Evolutionary conservation across 2,329 filamentous ascomycete genomes (phyloP).

Genomic region (Botrytis cinerea): DNA sequence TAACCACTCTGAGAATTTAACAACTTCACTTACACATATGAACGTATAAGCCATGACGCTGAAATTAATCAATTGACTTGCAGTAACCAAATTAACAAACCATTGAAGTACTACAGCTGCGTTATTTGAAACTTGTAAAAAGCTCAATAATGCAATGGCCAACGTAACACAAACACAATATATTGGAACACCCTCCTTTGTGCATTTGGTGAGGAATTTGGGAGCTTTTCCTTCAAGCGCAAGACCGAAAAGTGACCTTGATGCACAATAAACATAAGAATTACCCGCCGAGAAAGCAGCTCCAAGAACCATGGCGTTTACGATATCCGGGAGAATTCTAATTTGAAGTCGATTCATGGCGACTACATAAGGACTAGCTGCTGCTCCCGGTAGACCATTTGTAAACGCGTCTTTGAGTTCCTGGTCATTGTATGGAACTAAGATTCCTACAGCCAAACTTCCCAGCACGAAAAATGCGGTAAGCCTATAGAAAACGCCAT

Average conservation of each 20-base stretch:
- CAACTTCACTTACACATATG: slow-evolving; percentile 39
- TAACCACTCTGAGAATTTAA: neutral
- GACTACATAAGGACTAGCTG: slow-evolving; percentile 53
- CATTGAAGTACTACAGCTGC: slow-evolving; percentile 60
- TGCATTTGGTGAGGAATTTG: slow-evolving; percentile 51
- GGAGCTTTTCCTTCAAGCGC: slow-evolving; percentile 56
- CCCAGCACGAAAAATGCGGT: slow-evolving; percentile 61
- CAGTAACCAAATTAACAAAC: slow-evolving; percentile 61
- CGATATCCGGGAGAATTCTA: slow-evolving; percentile 51
- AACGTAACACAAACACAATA: slow-evolving; percentile 60
- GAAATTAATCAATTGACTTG: slow-evolving; percentile 56
- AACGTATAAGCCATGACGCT: slow-evolving; percentile 56
- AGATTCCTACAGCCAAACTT: slow-evolving; percentile 61
- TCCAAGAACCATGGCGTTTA: slow-evolving; percentile 58
- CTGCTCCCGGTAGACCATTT: slow-evolving; percentile 48
- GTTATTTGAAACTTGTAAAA: slow-evolving; percentile 59
- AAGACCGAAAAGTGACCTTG: slow-evolving; percentile 54
- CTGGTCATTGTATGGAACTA: slow-evolving; percentile 55
- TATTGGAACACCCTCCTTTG: slow-evolving; percentile 54
- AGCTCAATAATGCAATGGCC: slow-evolving; percentile 59
- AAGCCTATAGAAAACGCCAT: slow-evolving; percentile 63
- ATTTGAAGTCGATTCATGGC: slow-evolving; percentile 53
- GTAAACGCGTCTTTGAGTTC: slow-evolving; percentile 45
- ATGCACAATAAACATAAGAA: slow-evolving; percentile 44
- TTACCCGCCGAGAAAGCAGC: slow-evolving; percentile 58